Evolutionary conservation across 2,329 filamentous ascomycete genomes (phyloP), one percentile per base, ranked within the genome.

Genomic region (Arthrobotrys sinensis): DNA sequence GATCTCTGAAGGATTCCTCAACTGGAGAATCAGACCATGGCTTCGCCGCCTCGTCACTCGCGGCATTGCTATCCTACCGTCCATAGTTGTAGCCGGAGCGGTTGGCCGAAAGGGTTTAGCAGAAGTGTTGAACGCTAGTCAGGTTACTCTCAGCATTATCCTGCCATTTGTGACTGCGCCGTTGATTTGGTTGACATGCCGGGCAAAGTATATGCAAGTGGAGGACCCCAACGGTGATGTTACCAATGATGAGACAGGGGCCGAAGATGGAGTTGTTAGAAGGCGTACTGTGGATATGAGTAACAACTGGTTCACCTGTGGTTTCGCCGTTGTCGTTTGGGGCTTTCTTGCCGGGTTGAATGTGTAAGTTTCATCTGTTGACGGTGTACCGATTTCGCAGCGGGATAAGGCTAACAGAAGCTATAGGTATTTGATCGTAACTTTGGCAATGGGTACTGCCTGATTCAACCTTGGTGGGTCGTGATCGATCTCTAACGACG

Each of bases 141-240:
- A 97, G 84, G 93, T 96, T 5, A 91, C 89, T 0, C 86, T 97
- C 12, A 93, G 91, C 81, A 88, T 94, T 10, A 92, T 94, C 11
- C 83, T 97, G 64, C 93, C 93, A 0, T 94, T 97, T 82, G 89
- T 95, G n/a, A 90, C 89, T 0, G 92, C 93, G 0, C 93, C 93
- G 1, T 85, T 97, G 36, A 91, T 97, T 70, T 96, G 92, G 85
- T 96, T 96, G 82, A 97, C 93, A 0, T 93, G 91, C 81, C 88
- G 91, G 50, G 89, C 90, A 80, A 90, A 90, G 82, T 96, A 91
- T 84, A 97, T 97, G 93, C 92, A 89, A 7, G 91, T 93, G 21
- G 69, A 66, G 81, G 82, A 48, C 69, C 81, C 50, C 82, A 84
- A 79, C 7, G 76, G 75, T 65, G 60, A 70, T 5, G 66, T 66